Evolutionary conservation across 176 grass and related monocot species (phyloP).

Genomic region (Ampelocalamus luodianensis): DNA sequence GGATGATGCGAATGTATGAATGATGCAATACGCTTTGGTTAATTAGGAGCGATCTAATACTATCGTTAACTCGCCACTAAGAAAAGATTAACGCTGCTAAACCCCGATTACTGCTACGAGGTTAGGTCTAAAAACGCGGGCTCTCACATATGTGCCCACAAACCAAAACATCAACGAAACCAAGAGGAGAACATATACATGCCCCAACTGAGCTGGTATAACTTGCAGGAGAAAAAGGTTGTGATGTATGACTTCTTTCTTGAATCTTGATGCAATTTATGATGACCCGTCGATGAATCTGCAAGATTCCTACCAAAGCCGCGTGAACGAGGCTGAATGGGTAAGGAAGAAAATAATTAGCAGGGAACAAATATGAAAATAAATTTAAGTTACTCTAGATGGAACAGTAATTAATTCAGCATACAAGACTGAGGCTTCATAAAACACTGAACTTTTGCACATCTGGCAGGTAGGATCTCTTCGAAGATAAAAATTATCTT

Average conservation of each 20-base stretch:
- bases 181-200: slow-evolving; percentile 22
- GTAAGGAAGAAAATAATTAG: slow-evolving; percentile 40
- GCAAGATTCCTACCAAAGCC: slow-evolving; percentile 51
- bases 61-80: too few species aligned
- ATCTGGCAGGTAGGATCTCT: slow-evolving; percentile 23
- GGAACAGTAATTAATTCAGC: slow-evolving; percentile 21
- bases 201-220: slow-evolving; percentile 73
- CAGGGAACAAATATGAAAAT: not conserved
- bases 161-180: slow-evolving; percentile 3
- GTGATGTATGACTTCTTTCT: slow-evolving; percentile 45
- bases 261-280: slow-evolving; percentile 55
- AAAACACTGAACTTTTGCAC: not conserved
- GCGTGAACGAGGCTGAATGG: slow-evolving; percentile 50
- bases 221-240: slow-evolving; percentile 67
- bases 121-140: too few species aligned
- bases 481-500: not conserved
- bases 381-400: not conserved
- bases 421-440: not conserved
- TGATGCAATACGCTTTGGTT: too few species aligned
- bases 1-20: too few species aligned
- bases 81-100: too few species aligned
- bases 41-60: too few species aligned
- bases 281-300: slow-evolving; percentile 49
- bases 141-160: too few species aligned
- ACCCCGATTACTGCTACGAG: too few species aligned